Evolutionary conservation across 176 grass and related monocot genomes (phyloP).

Genomic region (Rhynchospora pubera): DNA sequence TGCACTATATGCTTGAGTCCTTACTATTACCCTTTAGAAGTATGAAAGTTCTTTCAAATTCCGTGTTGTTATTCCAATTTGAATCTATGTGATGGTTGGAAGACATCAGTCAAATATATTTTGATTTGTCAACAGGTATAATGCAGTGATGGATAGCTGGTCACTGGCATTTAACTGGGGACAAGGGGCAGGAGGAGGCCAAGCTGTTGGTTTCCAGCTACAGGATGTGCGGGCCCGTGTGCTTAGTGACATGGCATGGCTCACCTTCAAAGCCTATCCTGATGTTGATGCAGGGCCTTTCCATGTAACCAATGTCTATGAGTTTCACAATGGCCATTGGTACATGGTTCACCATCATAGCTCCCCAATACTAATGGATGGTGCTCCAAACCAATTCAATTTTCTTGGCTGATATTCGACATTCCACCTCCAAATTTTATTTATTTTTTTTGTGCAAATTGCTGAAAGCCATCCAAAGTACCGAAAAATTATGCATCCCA

Average conservation of each 20-base stretch:
- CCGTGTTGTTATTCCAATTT: not conserved
- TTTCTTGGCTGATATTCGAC: conserved; percentile 49
- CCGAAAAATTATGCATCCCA: not conserved
- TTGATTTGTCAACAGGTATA: conserved; percentile 45
- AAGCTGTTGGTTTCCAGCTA: conserved; percentile 61
- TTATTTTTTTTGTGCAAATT: not conserved
- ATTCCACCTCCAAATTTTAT: not conserved
- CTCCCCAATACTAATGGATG: conserved; percentile 36
- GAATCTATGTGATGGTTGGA: not conserved
- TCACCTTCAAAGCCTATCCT: conserved; percentile 66
- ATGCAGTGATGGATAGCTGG: conserved; percentile 70
- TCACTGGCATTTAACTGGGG: conserved; percentile 80
- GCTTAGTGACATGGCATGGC: conserved; percentile 61
- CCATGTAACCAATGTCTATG: conserved; percentile 78
- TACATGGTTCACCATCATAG: conserved; percentile 91
- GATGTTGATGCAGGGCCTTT: conserved; percentile 38
- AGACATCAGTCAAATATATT: not conserved
- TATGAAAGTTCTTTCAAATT: not conserved
- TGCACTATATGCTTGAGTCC: too few species aligned
- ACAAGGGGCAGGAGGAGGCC: conserved; percentile 67
- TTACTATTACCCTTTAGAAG: too few species aligned
- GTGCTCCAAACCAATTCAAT: conserved; percentile 42
- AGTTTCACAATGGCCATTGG: conserved; percentile 60
- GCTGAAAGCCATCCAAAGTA: not conserved
- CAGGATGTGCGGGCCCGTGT: conserved; percentile 67